Conservation (phyloP, 2,329 filamentous ascomycete genomes). For the Ceratocystis alfenasii region DNA sequence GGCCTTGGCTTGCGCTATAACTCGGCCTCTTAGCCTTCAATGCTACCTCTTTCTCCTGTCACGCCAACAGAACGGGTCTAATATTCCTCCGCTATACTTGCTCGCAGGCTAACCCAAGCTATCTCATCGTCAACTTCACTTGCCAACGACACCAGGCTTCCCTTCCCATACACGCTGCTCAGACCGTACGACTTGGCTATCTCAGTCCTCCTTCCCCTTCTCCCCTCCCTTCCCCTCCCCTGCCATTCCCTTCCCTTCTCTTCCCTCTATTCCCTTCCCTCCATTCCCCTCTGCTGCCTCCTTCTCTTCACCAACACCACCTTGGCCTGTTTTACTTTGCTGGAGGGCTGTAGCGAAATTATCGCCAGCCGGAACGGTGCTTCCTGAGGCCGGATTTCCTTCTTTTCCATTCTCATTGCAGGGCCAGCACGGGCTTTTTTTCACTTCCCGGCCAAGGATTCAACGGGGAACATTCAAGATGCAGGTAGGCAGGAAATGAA, state of each 20-base stretch:
- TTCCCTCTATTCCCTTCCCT: neutral
- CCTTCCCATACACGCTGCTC: no score
- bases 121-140: no score
- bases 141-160: no score
- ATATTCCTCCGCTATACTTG: no score
- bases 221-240: neutral
- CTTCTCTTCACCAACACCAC: neutral
- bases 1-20: no score
- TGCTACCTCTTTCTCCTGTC: no score
- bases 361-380: neutral
- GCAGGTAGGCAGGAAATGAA: neutral
- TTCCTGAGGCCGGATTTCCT: neutral
- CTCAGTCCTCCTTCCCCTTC: neutral
- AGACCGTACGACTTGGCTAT: no score
- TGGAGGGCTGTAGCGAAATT: conserved; percentile 8
- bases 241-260: neutral
- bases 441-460: neutral
- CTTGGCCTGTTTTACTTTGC: conserved; percentile 7
- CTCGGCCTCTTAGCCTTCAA: no score
- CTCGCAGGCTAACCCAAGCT: no score
- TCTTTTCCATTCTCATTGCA: neutral
- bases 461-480: no score
- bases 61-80: no score
- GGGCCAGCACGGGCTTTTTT: neutral
- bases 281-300: neutral